Base-by-base conservation (phyloP, 2,329 filamentous ascomycete species). In the Penicillium sp. region DNA sequence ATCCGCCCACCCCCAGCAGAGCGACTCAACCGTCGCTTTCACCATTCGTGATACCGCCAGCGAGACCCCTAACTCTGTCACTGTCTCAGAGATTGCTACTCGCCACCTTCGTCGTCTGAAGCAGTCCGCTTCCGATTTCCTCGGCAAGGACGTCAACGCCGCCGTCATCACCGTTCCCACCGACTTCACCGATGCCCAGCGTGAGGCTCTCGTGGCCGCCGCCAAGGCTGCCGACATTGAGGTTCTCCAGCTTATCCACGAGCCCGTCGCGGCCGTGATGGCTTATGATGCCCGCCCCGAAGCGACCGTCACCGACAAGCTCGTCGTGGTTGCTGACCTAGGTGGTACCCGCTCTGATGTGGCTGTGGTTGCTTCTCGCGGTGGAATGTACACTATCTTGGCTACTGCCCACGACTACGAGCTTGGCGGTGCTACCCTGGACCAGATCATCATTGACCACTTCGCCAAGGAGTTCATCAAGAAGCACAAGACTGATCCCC, bases 391-490 rank as follows among this genome's bases (percentile, higher is more conserved):
- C 78, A 96, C 88, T 45, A 83, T 96, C 57, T 78, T 98, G 43
- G 89, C 93, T 14, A 94, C 91, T 9, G 81, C 85, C 19, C 93
- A 97, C 73, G 93, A 98, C 75, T 96, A 94, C 71, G 90, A 97
- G 62, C 86, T 91, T 54, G 83, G 87, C 41, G 93, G 93, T 60
- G 77, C 81, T 23, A 83, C 89, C 53, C 77, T 98, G 41, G 93
- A 98, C 73, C 80, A 93, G 65, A 85, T 91, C 34, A 78, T 98
- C 43, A 86, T 95, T 65, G 91, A 98, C 65, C 84, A 96, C 76
- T 96, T 97, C 57, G 86, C 91, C 57, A 98, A 98, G 78, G 93
- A 98, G 71, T 98, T 98, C 73, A 79, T 93, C 62, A 97, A 98
- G 80, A 95, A 94, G 78, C 81, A 97, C 79, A 84, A 83, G 73